Conservation (phyloP, 495 filamentous ascomycete species). For the Penicillium coprophilum region DNA sequence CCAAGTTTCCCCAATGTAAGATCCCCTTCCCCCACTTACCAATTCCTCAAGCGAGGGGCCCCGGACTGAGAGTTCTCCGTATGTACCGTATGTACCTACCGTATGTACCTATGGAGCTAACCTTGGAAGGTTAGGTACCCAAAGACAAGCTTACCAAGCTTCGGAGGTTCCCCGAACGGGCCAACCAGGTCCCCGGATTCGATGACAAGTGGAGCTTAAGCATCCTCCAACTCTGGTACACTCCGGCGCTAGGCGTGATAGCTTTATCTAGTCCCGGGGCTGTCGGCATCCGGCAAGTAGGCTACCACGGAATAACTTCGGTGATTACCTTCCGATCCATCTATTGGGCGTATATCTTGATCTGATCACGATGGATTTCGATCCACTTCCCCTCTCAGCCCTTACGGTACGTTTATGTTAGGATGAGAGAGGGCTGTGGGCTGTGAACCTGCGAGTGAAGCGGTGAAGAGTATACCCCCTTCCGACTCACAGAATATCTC, state of each 20-base stretch:
- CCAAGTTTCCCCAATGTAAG: neutral
- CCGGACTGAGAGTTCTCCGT: neutral
- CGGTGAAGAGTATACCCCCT: neutral
- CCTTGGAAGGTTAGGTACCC: neutral
- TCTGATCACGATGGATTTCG: too few species aligned
- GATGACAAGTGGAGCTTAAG: neutral
- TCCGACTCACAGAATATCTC: neutral
- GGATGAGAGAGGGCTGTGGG: too few species aligned
- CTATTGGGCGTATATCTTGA: too few species aligned
- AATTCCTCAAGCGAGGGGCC: constrained; percentile 2
- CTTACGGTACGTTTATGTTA: too few species aligned
- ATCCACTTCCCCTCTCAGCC: neutral
- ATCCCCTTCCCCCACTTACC: neutral
- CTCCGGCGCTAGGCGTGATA: neutral
- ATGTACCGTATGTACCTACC: too few species aligned
- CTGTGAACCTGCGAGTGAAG: neutral
- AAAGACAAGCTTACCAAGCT: constrained; percentile 9
- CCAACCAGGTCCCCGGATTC: neutral
- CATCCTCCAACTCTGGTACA: neutral
- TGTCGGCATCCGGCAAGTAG: neutral
- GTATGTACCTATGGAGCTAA: too few species aligned
- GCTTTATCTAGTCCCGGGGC: neutral
- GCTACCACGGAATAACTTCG: too few species aligned
- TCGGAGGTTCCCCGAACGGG: neutral
- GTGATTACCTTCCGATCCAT: too few species aligned